Base-by-base conservation (phyloP, 2,329 filamentous ascomycete species). In the Paracorniculantispora psalliotae region DNA sequence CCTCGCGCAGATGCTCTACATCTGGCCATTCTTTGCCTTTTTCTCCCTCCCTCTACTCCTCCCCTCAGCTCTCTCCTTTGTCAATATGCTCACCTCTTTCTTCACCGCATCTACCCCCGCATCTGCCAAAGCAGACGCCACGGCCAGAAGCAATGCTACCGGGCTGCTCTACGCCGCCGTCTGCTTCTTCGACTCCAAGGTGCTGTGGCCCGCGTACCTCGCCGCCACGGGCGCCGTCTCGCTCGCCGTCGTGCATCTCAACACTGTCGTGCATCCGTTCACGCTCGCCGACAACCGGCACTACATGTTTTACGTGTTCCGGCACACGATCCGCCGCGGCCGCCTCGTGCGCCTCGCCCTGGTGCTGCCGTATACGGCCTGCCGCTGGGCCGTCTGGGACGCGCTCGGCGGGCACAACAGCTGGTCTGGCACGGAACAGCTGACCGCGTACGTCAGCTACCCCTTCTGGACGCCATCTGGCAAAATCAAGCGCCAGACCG, bases 281-380 rank as follows among this genome's bases (percentile, higher is more conserved):
- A 96, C 92, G 0, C 82, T 97, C 1, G 94, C 94, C 35, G 94
- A 99, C 73, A 99, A 99, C 72, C 82, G 94, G 2, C 94, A 99
- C 72, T 99, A 96, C 76, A 88, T 96, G 71, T 99, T 99, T 73
- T 99, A 99, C 75, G 79, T 96, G 61, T 99, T 99, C 78, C 87
- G 92, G 1, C 85, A 92, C 67, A 87, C 89, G 6, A 87, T 97
- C 39, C 82, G 89, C 2, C 81, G 80, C 6, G 83, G 90, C 44
- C 77, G 79, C 1, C 73, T 77, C 19, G 73, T 91, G 54, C 87
- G 87, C 37, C 92, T 91, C 66, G 72, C 81, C 0, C 85, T 89
- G 1, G 81, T 88, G 0, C 79, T 87, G 0, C 75, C 88, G 1
- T 97, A 99, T 72, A 81, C 89, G 2, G 12, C 84, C 17, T 87